A percentile compares a stretch with the other conserved stretches of the same genome.
phyloP scores from a whole-genome alignment of 2,329 filamentous ascomycete genomes.

The Pestalotiopsis fici region DNA sequence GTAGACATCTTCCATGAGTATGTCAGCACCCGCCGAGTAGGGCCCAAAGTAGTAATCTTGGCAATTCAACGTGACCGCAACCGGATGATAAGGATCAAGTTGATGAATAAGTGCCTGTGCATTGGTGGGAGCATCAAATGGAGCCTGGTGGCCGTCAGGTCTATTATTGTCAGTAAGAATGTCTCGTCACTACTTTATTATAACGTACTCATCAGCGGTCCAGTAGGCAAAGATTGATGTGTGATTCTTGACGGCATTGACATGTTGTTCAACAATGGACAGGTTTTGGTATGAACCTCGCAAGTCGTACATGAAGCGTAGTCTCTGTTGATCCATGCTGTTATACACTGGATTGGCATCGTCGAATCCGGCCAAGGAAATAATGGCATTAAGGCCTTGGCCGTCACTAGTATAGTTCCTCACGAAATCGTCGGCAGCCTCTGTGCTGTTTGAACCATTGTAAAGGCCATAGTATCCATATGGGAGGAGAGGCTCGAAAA shows the following conservation, averaged over 20 bases:
- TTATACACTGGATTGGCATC: constrained; percentile 29
- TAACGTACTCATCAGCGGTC: constrained; percentile 52
- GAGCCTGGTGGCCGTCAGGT: constrained; percentile 48
- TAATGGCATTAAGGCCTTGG: constrained; percentile 45
- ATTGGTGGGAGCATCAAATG: constrained; percentile 45
- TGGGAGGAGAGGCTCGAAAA: constrained; percentile 42
- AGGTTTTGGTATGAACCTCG: constrained; percentile 45
- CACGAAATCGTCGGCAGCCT: constrained; percentile 30
- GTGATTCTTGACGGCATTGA: constrained; percentile 39
- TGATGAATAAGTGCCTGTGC: constrained; percentile 45
- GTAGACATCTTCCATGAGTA: constrained; percentile 62
- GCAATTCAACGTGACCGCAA: constrained; percentile 62
- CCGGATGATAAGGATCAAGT: constrained; percentile 63
- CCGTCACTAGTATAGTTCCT: constrained; percentile 36
- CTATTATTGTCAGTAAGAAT: neutral
- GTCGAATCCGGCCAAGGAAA: constrained; percentile 40
- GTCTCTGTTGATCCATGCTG: constrained; percentile 37
- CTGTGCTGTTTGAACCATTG: constrained; percentile 38
- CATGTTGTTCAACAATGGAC: constrained; percentile 37
- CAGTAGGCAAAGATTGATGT: constrained; percentile 45
- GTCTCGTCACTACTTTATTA: neutral
- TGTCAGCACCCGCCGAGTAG: constrained; percentile 56
- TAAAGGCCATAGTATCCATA: constrained; percentile 43
- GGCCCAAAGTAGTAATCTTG: constrained; percentile 59
- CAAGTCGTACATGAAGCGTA: constrained; percentile 47